A percentile compares a stretch with the other conserved stretches of the same genome.
These are phyloP conservation scores for Rhododendron vialii DNA, from an alignment of 148 eudicot species.

Conservation along the genomic window DNA sequence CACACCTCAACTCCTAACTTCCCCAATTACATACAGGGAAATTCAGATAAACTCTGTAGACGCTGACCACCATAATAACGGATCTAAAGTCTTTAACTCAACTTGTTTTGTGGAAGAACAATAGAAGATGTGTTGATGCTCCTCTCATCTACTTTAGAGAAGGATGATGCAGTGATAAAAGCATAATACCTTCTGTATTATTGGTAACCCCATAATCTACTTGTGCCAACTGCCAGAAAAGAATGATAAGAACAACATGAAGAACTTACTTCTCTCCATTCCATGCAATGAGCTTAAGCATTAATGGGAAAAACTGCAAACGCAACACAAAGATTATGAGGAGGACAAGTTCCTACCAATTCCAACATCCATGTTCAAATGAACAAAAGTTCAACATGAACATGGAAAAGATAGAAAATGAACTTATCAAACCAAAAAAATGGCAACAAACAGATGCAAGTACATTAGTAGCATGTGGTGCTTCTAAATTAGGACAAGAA, in stretches of 20 bases:
- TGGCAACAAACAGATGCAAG: background rate
- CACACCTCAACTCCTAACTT: background rate
- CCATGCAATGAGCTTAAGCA: slow-evolving; percentile 94
- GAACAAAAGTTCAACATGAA: background rate
- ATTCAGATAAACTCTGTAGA: background rate
- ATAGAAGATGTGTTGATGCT: background rate
- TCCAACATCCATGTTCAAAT: slow-evolving; percentile 1
- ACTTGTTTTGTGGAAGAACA: background rate
- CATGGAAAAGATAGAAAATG: background rate
- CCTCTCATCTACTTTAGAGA: background rate
- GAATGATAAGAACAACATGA: background rate
- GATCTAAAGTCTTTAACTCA: background rate
- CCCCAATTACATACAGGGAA: background rate
- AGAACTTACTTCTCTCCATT: slow-evolving; percentile 86
- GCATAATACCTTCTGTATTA: background rate
- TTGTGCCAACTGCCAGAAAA: background rate
- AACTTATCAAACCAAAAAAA: background rate
- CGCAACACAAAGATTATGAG: slow-evolving; percentile 18
- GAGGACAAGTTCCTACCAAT: background rate
- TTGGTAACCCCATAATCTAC: background rate
- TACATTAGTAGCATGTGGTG: background rate
- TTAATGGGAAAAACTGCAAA: slow-evolving; percentile 87
- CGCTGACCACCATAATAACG: background rate
- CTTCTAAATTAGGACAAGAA: background rate
- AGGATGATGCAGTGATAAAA: background rate